Evolutionary conservation across 306 rosid genomes (phyloP), one percentile per base, ranked within the genome.

Genomic region (Prunus armeniaca): DNA sequence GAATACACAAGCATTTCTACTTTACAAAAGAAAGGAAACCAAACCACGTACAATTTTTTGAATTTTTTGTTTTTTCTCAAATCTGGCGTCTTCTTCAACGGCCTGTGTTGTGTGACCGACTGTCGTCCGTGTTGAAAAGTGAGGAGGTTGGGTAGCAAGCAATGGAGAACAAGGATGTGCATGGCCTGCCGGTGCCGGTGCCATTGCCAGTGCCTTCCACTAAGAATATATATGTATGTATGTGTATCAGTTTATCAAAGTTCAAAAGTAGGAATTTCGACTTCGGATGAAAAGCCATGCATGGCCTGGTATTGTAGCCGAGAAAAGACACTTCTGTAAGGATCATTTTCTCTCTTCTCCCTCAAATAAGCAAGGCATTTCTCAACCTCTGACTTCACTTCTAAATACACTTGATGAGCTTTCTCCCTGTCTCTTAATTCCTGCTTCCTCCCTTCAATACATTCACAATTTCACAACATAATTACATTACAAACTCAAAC

Each of bases 191-290:
- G 12, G 12, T 47, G 51, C 15, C 51, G 3, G 38, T 46, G 51
- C 51, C 41, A 2, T 2, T 46, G 50, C 14, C 50, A 12, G 38
- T 34, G 41, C 41, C 41, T 34, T 38, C 9, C 43, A 6, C 43
- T 38, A 38, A 6, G 43, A 38, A 38, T 38, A 1, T 47, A 47
- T 3, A 47, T 13, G 15, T 47, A 13, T 47, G 2, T 52, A 13
- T 51, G 17, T 3, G 22, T 2, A 13, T 52, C 3, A 52, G n/a
- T 9, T 3, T 0, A 10, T 64, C 46, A 64, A 58, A 92, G 72
- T 70, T 95, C 89, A 80, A 95, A 95, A 14, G 93, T 78, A 20
- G 98, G 98, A 79, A 95, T 78, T 70, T 90, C 87, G n/a, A 95
- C 78, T 70, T 90, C 84, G 18, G 91, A 81, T 1, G 82, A 20